Conservation (phyloP, 2,329 filamentous ascomycete species). For the Diaporthe eres region DNA sequence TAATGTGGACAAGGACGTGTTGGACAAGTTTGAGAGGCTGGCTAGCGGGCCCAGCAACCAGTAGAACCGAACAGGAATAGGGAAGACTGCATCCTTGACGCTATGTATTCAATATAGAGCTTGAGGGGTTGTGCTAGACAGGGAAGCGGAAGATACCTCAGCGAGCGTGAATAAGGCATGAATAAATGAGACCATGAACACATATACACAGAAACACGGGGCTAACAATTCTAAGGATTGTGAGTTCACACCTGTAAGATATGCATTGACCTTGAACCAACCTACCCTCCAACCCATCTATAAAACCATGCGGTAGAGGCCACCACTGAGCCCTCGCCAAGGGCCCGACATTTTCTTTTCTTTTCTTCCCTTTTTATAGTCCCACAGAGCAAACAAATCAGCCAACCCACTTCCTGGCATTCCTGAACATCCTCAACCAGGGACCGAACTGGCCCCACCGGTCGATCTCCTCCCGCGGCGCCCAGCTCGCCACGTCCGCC, state of each 20-base stretch:
- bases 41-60: not conserved
- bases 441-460: constrained; percentile 87
- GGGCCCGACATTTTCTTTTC: not conserved
- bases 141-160: constrained; percentile 34
- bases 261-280: constrained; percentile 16
- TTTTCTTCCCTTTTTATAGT: not conserved
- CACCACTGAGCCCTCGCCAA: too few relatives aligned
- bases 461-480: constrained; percentile 69
- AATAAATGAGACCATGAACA: constrained; percentile 31
- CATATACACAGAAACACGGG: not conserved
- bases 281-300: not conserved
- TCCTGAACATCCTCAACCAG: constrained; percentile 89
- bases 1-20: constrained; percentile 82
- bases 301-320: not conserved
- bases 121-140: not conserved
- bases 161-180: constrained; percentile 29
- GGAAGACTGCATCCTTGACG: not conserved
- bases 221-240: not conserved
- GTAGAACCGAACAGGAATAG: not conserved
- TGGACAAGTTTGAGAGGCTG: constrained; percentile 72
- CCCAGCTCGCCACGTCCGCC: constrained; percentile 82
- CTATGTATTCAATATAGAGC: not conserved
- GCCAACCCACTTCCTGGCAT: constrained; percentile 89
- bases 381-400: constrained; percentile 47
- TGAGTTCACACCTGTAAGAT: not conserved